Percentiles rank a stretch among this genome's conserved stretches.
Evolutionary conservation across 306 rosid species (phyloP).

Genomic region (Pyrus bretschneideri): DNA sequence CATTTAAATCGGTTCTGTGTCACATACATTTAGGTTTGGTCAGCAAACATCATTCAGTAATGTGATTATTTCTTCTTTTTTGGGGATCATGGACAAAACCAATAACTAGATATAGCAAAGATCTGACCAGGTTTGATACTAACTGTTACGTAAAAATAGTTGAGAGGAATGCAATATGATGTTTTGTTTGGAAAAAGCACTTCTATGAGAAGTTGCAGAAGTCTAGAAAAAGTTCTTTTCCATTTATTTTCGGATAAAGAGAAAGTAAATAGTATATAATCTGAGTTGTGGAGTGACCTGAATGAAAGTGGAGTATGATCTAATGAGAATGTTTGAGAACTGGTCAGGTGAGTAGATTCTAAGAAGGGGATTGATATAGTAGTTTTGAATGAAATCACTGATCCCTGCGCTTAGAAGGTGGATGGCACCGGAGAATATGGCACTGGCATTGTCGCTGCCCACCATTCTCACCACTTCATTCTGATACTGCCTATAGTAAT

Average conservation of each 20-base stretch:
- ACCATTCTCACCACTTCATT: conserved; percentile 36
- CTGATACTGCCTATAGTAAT: conserved; percentile 44
- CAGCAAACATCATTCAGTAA: neutral
- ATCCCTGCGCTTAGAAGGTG: conserved; percentile 52
- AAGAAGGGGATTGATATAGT: conserved; percentile 40
- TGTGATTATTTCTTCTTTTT: neutral
- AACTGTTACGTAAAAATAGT: too few species aligned
- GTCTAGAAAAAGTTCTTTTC: neutral
- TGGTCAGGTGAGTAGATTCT: conserved; percentile 31
- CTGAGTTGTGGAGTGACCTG: conserved; percentile 30
- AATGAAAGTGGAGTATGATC: conserved; percentile 38
- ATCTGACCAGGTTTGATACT: too few species aligned
- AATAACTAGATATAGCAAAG: too few species aligned
- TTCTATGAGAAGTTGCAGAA: too few species aligned
- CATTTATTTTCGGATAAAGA: too few species aligned
- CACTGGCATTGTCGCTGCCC: conserved; percentile 38
- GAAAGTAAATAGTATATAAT: neutral
- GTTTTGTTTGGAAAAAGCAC: too few species aligned
- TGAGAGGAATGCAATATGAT: neutral
- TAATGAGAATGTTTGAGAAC: conserved; percentile 41
- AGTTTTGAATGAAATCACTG: conserved; percentile 60
- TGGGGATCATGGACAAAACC: neutral
- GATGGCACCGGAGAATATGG: conserved; percentile 42
- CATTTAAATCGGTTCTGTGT: neutral
- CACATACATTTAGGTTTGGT: neutral